Base-by-base conservation (phyloP, 1,284 basidiomycete genomes). In the Puccinia hordei region DNA sequence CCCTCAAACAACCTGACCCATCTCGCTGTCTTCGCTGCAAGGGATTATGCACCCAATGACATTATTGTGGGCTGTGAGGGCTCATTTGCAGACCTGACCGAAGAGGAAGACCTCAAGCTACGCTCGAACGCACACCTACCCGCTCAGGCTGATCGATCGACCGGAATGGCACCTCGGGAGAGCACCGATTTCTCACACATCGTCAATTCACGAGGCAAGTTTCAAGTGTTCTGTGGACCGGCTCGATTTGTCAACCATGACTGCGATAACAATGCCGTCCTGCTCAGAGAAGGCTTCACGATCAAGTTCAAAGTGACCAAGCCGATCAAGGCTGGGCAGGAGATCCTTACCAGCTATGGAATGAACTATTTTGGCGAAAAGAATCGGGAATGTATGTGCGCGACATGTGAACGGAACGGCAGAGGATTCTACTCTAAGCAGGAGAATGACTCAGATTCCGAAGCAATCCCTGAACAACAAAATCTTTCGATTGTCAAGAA, bases 271-370 rank as follows among this genome's bases (percentile, higher is more conserved):
- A 79, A 79, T 46, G 76, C 69, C 30, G 57, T 57, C 0, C 33
- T 71, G 12, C 76, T 71, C 57, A 69, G 76, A 38, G 76, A 71
- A 46, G 76, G 76, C 38, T 79, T 79, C 30, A 79, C 65, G 6
- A 79, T 79, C 66, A 71, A 71, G 27, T 79, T 79, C 44, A 79
- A 79, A 33, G 84, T 84, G 5, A 71, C 85, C 55, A 81, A 82
- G 0, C 81, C 81, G 1, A 83, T 85, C 72, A 80, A 81, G 27
- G 81, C 83, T 2, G 84, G 83, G 55, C 83, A 84, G 69, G 84
- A 84, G 59, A 81, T 85, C 71, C 76, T 82, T n/a, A 84, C 83
- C 33, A 83, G 83, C 72, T 85, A 85, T 81, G 83, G 84, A 41
- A 84, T 84, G 27, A 79, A 79, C 35, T 79, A 79, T 44, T 79